Percentiles rank a stretch among this genome's conserved stretches.
Evolutionary conservation across 129 eudicot genomes (phyloP).

Genomic region (Helichrysum umbraculigerum): DNA sequence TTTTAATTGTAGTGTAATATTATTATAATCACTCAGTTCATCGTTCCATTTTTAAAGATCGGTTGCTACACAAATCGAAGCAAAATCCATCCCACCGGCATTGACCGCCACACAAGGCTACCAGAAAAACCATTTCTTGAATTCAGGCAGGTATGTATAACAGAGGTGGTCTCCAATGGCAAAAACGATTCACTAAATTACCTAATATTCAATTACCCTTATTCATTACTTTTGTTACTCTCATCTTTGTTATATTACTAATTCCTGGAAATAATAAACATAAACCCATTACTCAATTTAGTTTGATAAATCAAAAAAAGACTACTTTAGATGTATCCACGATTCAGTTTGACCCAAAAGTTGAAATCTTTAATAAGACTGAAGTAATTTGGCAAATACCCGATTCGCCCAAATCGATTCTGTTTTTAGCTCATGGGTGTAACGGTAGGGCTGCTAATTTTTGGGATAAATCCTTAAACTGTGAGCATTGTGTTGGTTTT

Average conservation of each 20-base stretch:
- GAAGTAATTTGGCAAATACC: conserved; percentile 85
- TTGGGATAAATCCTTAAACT: too few species aligned
- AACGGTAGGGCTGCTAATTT: too few species aligned
- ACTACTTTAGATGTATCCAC: too few species aligned
- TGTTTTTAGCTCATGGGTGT: too few species aligned
- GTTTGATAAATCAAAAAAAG: conserved; percentile 25
- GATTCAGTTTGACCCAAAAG: conserved; percentile 48
- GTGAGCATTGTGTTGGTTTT: too few species aligned
- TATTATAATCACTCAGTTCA: too few species aligned
- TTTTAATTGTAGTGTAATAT: too few species aligned
- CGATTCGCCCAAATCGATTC: too few species aligned
- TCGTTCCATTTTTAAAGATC: too few species aligned
- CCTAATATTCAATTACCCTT: conserved; percentile 34
- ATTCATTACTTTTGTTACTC: conserved; percentile 31
- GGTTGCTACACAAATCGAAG: too few species aligned
- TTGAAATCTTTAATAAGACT: conserved; percentile 50
- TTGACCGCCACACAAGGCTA: too few species aligned
- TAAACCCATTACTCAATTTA: conserved; percentile 38
- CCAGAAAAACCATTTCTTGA: neutral
- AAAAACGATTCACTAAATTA: conserved; percentile 24
- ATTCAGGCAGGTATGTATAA: conserved; percentile 29
- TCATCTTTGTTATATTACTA: conserved; percentile 38
- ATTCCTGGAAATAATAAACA: conserved; percentile 34
- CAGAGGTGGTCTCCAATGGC: conserved; percentile 25
- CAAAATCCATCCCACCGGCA: too few species aligned